Percentiles rank a stretch among this genome's conserved stretches.
Evolutionary conservation across 2,329 filamentous ascomycete genomes (phyloP).

Genomic region (Aspergillus fumigatus): DNA sequence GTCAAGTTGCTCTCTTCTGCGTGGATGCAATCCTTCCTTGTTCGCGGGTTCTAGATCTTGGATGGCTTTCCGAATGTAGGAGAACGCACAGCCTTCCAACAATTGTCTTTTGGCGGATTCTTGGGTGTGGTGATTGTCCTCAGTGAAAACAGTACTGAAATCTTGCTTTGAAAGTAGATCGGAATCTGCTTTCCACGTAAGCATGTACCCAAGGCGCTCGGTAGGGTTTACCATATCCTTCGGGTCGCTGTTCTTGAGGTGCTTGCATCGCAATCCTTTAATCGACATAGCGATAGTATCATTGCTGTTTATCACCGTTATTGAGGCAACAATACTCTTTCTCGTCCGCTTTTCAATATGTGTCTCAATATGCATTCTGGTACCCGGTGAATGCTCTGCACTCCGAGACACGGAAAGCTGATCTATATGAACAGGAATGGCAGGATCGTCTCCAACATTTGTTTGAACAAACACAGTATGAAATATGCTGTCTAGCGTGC

Average conservation of each 20-base stretch:
- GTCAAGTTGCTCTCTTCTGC: background rate
- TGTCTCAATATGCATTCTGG: constrained; percentile 9
- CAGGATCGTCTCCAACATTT: constrained; percentile 7
- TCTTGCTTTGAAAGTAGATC: constrained; percentile 6
- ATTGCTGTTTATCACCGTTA: constrained; percentile 4
- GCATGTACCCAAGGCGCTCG: constrained; percentile 9
- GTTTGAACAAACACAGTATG: constrained; percentile 22
- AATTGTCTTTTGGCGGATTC: background rate
- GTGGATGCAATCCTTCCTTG: background rate
- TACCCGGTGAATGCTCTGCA: constrained; percentile 5
- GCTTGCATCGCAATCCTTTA: constrained; percentile 11
- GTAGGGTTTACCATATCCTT: background rate
- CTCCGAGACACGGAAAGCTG: constrained; percentile 13
- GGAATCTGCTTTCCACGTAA: constrained; percentile 19
- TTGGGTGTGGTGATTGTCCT: background rate
- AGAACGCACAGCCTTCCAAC: constrained; percentile 3
- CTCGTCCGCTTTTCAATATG: constrained; percentile 1
- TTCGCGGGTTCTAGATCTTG: background rate
- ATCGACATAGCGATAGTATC: constrained; percentile 8
- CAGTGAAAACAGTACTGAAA: background rate
- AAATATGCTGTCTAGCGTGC: constrained; percentile 28
- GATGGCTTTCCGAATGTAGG: constrained; percentile 3
- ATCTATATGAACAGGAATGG: constrained; percentile 21
- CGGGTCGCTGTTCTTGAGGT: background rate
- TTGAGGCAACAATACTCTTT: constrained; percentile 11